These are phyloP conservation scores for Globisporangium echinulatum DNA, from an alignment of 352 stramenopile species.

Conservation along the genomic window DNA sequence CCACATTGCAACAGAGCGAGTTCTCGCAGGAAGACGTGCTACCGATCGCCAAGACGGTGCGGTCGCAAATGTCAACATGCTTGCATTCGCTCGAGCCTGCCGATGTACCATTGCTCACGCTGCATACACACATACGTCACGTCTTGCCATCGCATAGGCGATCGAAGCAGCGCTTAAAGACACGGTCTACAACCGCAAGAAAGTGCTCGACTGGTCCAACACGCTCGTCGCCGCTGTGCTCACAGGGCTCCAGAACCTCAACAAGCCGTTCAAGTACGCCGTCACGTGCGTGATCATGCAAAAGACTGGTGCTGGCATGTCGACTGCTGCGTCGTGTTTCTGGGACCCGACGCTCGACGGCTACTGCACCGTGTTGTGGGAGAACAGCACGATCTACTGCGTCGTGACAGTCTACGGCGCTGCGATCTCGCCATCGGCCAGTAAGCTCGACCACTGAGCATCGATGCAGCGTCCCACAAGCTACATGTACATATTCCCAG, in stretches of 20 bases:
- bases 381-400: slow-evolving; percentile 84
- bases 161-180: slow-evolving; percentile 77
- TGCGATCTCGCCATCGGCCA: slow-evolving; percentile 71
- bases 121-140: not conserved
- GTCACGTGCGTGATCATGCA: slow-evolving; percentile 85
- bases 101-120: not conserved
- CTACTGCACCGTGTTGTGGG: slow-evolving; percentile 79
- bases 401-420: slow-evolving; percentile 78
- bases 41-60: slow-evolving; percentile 61
- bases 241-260: slow-evolving; percentile 77
- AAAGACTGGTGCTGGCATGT: slow-evolving; percentile 70
- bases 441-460: slow-evolving; percentile 53
- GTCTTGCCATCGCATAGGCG: slow-evolving; percentile 20
- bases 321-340: slow-evolving; percentile 64
- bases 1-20: slow-evolving; percentile 37
- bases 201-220: slow-evolving; percentile 83
- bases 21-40: slow-evolving; percentile 76
- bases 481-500: not conserved
- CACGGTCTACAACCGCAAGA: slow-evolving; percentile 83
- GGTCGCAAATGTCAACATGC: not conserved
- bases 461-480: not conserved
- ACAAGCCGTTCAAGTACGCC: slow-evolving; percentile 84
- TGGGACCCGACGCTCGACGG: slow-evolving; percentile 74
- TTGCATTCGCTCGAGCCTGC: no score
- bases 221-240: slow-evolving; percentile 74